These are phyloP conservation scores for Oehlia diaphana DNA, from an alignment of 192 early-diverging fungal genomes.

Conservation along the genomic window DNA sequence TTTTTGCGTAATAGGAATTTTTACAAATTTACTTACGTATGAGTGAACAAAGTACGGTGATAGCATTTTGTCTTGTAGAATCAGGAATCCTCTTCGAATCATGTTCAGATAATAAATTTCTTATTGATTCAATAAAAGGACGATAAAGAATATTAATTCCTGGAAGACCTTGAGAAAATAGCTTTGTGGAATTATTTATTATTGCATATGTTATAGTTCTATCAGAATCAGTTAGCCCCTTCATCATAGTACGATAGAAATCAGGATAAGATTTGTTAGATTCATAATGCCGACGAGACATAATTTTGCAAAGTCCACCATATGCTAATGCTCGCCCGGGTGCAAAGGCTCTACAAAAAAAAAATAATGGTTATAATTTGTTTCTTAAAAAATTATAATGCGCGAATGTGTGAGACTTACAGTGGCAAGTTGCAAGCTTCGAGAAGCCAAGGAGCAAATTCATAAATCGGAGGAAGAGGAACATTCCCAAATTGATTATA, in stretches of 20 bases:
- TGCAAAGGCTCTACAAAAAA: conserved; percentile 53
- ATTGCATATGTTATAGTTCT: conserved; percentile 62
- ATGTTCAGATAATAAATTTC: conserved; percentile 50
- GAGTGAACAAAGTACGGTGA: conserved; percentile 44
- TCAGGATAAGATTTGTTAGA: conserved; percentile 55
- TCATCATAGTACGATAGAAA: conserved; percentile 58
- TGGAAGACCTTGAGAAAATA: conserved; percentile 70
- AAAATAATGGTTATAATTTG: neutral
- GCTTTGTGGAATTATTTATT: conserved; percentile 60
- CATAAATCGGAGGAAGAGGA: conserved; percentile 69
- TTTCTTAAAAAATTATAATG: neutral
- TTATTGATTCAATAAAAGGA: conserved; percentile 61
- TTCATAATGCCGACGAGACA: conserved; percentile 67
- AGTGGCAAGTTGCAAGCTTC: conserved; percentile 61
- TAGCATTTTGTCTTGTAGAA: conserved; percentile 44
- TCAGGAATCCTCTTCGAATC: conserved; percentile 36
- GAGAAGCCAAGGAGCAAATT: conserved; percentile 78
- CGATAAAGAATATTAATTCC: conserved; percentile 68
- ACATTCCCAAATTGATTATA: conserved; percentile 52
- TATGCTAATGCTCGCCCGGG: conserved; percentile 68
- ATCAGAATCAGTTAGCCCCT: conserved; percentile 61
- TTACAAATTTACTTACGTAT: conserved; percentile 32
- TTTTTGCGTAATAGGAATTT: neutral
- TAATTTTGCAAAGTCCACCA: conserved; percentile 71
- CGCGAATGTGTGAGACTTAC: conserved; percentile 38